Evolutionary conservation across 345 rosid species (phyloP).

Genomic region (Linum trigynum): DNA sequence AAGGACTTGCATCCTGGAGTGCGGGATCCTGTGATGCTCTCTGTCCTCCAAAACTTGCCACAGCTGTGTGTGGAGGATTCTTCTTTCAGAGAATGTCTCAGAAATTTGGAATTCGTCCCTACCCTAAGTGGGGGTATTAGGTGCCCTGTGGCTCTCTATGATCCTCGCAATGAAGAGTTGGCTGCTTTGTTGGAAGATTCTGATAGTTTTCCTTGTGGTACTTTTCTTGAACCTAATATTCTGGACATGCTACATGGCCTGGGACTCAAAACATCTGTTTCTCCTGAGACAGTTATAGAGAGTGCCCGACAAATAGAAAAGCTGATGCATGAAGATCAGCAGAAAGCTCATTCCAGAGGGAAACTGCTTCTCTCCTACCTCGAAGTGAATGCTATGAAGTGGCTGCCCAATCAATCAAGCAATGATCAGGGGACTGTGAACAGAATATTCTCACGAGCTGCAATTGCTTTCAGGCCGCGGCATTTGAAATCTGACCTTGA

Average conservation of each 20-base stretch:
- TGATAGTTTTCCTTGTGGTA: slow-evolving; percentile 61
- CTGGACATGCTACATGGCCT: slow-evolving; percentile 81
- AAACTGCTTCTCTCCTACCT: slow-evolving; percentile 78
- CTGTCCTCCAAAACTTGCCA: slow-evolving; percentile 68
- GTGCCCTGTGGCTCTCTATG: slow-evolving; percentile 60
- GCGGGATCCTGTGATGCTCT: slow-evolving; percentile 66
- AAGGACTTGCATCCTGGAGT: slow-evolving; percentile 59
- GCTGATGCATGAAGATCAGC: slow-evolving; percentile 54
- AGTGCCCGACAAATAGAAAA: slow-evolving; percentile 75
- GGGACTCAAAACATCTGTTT: slow-evolving; percentile 74
- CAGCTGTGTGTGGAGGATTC: slow-evolving; percentile 75
- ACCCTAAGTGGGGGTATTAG: slow-evolving; percentile 48
- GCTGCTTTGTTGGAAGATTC: slow-evolving; percentile 73
- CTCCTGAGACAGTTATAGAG: slow-evolving; percentile 69
- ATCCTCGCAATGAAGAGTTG: slow-evolving; percentile 85
- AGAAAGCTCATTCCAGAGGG: slow-evolving; percentile 65
- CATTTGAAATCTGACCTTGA: slow-evolving; percentile 63
- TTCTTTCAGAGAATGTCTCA: slow-evolving; percentile 53
- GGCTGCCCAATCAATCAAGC: slow-evolving; percentile 59
- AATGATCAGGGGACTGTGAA: slow-evolving; percentile 58
- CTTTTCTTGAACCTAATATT: slow-evolving; percentile 51
- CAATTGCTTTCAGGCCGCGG: slow-evolving; percentile 75
- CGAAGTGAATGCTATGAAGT: slow-evolving; percentile 83
- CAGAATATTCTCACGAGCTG: slow-evolving; percentile 72
- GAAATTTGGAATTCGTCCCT: slow-evolving; percentile 77